phyloP scores from a whole-genome alignment of 176 grass and related monocot species.

The Microstegium vimineum region DNA sequence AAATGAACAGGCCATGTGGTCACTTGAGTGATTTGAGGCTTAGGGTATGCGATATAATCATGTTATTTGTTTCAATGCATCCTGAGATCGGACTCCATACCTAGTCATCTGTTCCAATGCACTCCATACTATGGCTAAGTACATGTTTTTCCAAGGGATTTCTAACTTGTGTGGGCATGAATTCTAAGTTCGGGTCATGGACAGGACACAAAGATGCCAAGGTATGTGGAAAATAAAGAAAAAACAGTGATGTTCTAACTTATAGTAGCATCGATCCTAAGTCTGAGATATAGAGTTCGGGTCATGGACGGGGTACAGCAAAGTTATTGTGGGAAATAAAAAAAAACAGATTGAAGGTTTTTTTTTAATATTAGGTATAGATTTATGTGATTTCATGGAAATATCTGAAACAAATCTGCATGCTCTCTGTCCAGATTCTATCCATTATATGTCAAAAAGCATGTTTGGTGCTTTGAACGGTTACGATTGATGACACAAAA shows the following conservation, averaged over 20 bases:
- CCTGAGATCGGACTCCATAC: not conserved
- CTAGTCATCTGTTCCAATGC: not conserved
- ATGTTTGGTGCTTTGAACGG: not conserved
- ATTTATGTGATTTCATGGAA: not conserved
- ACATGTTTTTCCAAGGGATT: too few relatives aligned
- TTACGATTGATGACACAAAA: not conserved
- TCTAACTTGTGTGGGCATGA: not conserved
- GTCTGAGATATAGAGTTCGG: not conserved
- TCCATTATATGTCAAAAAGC: not conserved
- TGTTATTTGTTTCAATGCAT: not conserved
- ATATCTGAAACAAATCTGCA: too few relatives aligned
- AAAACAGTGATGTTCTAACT: not conserved
- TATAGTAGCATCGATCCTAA: too few relatives aligned
- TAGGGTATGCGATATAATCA: not conserved
- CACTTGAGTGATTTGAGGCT: not conserved
- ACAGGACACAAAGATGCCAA: too few relatives aligned
- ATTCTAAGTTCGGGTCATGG: too few relatives aligned
- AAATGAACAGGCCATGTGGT: too few relatives aligned
- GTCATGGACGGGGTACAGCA: not conserved
- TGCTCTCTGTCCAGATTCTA: not conserved
- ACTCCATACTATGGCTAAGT: not conserved
- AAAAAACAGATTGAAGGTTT: too few relatives aligned
- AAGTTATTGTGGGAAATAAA: too few relatives aligned
- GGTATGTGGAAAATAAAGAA: not conserved
- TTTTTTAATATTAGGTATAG: too few relatives aligned